A percentile compares a stretch with the other conserved stretches of the same genome.
Evolutionary conservation across 495 filamentous ascomycete genomes (phyloP).

Genomic region (Neurospora sp.): DNA sequence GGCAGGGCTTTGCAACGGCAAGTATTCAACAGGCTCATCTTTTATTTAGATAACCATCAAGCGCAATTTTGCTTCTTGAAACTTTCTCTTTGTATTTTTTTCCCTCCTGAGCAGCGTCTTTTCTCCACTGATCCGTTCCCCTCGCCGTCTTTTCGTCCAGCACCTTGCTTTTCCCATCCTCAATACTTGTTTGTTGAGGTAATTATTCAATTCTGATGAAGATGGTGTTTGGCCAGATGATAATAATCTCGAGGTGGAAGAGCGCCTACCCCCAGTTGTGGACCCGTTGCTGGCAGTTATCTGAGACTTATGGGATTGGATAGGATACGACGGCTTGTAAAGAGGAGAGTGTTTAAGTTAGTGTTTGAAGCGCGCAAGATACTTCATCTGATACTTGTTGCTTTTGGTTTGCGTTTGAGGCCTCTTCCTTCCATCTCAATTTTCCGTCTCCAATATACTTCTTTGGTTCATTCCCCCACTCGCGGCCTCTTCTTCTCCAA

Average conservation of each 20-base stretch:
- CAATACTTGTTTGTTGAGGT: background rate
- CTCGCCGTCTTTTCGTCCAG: background rate
- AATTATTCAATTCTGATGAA: background rate
- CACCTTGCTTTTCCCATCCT: background rate
- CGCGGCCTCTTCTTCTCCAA: background rate
- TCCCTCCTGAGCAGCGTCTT: background rate
- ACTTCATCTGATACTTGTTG: background rate
- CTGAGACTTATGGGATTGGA: background rate
- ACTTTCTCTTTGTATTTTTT: background rate
- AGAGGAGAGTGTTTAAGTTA: background rate
- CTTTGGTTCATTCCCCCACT: background rate
- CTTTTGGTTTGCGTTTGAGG: background rate
- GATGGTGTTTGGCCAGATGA: background rate
- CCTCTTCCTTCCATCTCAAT: background rate
- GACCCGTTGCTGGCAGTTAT: background rate
- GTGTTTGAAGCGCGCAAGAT: background rate
- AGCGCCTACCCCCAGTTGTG: background rate
- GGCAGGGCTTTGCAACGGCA: too few relatives aligned
- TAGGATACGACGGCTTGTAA: background rate
- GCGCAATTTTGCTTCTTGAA: background rate
- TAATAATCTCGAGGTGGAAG: background rate
- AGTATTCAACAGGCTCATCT: too few relatives aligned
- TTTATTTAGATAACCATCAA: background rate
- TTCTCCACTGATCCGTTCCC: background rate
- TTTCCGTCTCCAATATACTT: background rate